A percentile compares a stretch with the other conserved stretches of the same genome.
Conservation (phyloP, 2,329 filamentous ascomycete species). For the Chrysosporium keratinophilum region DNA sequence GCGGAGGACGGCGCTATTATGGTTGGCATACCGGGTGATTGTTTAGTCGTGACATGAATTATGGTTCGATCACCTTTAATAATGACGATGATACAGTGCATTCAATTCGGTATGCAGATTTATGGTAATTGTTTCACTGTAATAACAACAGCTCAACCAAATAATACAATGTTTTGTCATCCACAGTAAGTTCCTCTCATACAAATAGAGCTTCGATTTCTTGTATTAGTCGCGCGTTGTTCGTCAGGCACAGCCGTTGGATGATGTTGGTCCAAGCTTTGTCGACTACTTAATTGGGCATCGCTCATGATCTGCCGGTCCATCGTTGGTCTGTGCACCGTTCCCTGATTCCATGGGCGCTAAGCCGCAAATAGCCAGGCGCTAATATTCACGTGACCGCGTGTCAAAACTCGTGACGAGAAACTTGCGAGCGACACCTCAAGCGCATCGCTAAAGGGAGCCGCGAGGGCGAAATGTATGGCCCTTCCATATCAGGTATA, state of each 20-base stretch:
- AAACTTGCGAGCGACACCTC: not conserved
- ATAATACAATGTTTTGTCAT: no score
- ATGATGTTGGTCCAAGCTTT: no score
- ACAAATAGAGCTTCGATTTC: not conserved
- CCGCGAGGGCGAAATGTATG: not conserved
- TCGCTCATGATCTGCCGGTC: not conserved
- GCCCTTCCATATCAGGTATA: constrained; percentile 8
- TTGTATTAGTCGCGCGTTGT: not conserved
- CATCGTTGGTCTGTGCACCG: not conserved
- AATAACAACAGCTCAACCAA: no score
- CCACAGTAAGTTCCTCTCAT: no score
- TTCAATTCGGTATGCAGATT: no score
- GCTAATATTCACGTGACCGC: constrained; percentile 3
- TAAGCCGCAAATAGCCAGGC: not conserved
- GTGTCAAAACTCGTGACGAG: not conserved
- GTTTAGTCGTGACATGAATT: no score
- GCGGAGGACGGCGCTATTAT: no score
- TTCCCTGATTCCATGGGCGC: not conserved
- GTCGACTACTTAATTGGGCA: not conserved
- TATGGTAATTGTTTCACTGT: no score
- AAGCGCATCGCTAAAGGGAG: not conserved
- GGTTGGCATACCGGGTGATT: no score
- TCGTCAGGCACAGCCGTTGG: not conserved
- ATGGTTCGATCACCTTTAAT: no score
- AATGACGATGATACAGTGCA: no score